A percentile compares a stretch with the other conserved stretches of the same genome.
These are phyloP conservation scores for Fusarium poae DNA, from an alignment of 2,329 filamentous ascomycete genomes.

Conservation along the genomic window DNA sequence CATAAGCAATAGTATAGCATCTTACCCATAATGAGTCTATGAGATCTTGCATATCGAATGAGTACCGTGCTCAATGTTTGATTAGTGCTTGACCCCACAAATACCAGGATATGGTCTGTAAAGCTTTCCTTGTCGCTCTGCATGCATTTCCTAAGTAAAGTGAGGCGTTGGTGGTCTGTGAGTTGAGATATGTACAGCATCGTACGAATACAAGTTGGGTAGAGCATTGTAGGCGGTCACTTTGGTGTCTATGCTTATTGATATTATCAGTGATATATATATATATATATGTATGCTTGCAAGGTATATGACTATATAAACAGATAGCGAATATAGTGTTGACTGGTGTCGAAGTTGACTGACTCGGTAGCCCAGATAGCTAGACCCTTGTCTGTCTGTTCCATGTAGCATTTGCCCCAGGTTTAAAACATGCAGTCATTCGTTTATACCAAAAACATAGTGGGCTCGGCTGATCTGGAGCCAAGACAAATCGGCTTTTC, in stretches of 20 bases:
- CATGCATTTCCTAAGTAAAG: slow-evolving; percentile 7
- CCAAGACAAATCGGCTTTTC: slow-evolving; percentile 10
- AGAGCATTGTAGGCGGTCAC: not conserved
- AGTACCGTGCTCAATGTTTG: slow-evolving; percentile 21
- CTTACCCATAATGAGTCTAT: not conserved
- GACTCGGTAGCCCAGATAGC: not conserved
- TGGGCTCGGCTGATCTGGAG: slow-evolving; percentile 8
- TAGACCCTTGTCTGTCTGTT: slow-evolving; percentile 34
- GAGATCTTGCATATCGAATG: slow-evolving; percentile 20
- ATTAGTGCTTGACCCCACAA: slow-evolving; percentile 27
- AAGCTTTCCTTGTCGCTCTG: slow-evolving; percentile 21
- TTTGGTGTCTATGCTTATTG: not conserved
- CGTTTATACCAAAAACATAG: slow-evolving; percentile 8
- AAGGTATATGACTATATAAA: not conserved
- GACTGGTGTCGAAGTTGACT: not conserved
- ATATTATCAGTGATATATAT: not conserved
- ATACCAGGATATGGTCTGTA: slow-evolving; percentile 13
- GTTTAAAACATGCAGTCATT: slow-evolving; percentile 29
- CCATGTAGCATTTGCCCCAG: slow-evolving; percentile 39
- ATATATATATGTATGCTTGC: not conserved
- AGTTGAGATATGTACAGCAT: slow-evolving; percentile 24
- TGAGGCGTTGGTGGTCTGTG: slow-evolving; percentile 33
- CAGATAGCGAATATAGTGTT: not conserved
- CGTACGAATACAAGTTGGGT: not conserved
- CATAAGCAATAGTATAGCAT: not conserved